These are phyloP conservation scores for Amyloporia xantha DNA, from an alignment of 768 basidiomycete genomes.

Conservation along the genomic window DNA sequence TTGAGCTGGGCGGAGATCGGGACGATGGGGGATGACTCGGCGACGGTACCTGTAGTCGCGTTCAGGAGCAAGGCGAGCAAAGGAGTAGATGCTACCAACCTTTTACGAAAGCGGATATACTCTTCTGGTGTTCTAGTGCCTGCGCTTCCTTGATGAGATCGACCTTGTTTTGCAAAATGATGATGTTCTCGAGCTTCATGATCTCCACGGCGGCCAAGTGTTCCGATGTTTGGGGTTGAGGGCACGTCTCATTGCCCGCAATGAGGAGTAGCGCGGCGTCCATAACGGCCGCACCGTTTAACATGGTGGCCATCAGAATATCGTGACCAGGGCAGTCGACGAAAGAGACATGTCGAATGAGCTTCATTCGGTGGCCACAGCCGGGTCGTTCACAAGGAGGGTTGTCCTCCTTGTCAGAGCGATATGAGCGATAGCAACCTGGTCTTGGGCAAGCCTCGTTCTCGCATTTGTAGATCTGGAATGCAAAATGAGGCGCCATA, in stretches of 20 bases:
- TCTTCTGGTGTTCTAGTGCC: constrained; percentile 93
- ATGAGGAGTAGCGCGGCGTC: constrained; percentile 94
- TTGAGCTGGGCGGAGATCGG: constrained; percentile 98
- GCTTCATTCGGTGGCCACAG: constrained; percentile 84
- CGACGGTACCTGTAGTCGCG: constrained; percentile 72
- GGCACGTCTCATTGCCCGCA: constrained; percentile 97
- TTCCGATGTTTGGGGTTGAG: constrained; percentile 97
- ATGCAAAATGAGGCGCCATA: neutral
- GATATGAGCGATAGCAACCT: constrained; percentile 90
- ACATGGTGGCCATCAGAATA: constrained; percentile 99
- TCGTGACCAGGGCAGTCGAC: constrained; percentile 98
- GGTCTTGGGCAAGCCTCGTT: constrained; percentile 90
- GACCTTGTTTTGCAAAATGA: constrained; percentile 98
- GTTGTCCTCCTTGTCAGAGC: constrained; percentile 88
- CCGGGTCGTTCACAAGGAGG: constrained; percentile 92
- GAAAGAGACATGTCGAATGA: constrained; percentile 95
- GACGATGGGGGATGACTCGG: constrained; percentile 95
- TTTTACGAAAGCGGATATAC: constrained; percentile 93
- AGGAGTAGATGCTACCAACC: constrained; percentile 35
- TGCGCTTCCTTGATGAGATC: constrained; percentile 95
- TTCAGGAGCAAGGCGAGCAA: neutral
- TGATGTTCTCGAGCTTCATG: constrained; percentile 97
- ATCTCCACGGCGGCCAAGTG: constrained; percentile 98
- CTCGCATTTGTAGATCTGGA: constrained; percentile 96
- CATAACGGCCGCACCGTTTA: constrained; percentile 99